Percentiles rank a stretch among this genome's conserved stretches.
phyloP scores from a whole-genome alignment of 1,139 yeast species.

The Blastobotrys indianensis region DNA sequence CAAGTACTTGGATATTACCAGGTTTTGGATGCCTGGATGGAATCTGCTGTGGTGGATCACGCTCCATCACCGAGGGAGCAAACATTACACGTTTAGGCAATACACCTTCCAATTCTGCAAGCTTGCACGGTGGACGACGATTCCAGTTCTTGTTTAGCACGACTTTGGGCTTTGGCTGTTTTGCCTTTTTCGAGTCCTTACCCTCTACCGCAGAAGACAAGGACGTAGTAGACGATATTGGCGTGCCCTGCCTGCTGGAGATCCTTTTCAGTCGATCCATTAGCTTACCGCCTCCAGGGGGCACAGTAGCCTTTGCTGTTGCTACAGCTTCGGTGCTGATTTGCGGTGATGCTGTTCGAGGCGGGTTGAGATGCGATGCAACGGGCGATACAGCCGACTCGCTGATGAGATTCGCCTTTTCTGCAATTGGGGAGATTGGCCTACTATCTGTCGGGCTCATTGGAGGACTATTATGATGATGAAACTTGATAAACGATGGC shows the following conservation, averaged over 20 bases:
- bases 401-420: no score
- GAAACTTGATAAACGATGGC: no score
- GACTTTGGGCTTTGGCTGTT: conserved; percentile 26
- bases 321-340: conserved; percentile 15
- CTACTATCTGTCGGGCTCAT: no score
- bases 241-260: conserved; percentile 13
- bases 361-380: conserved; percentile 9
- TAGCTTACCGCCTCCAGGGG: conserved; percentile 17
- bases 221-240: conserved; percentile 1
- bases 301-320: conserved; percentile 5
- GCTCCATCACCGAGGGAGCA: conserved; percentile 58
- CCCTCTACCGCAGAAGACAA: neutral
- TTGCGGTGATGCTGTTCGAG: conserved; percentile 18
- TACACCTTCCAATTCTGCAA: conserved; percentile 37
- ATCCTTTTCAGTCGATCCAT: conserved; percentile 22
- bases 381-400: neutral
- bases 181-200: neutral
- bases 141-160: conserved; percentile 46
- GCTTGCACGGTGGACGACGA: conserved; percentile 34
- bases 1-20: conserved; percentile 63
- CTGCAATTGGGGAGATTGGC: no score
- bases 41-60: conserved; percentile 92
- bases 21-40: conserved; percentile 79
- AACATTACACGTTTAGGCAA: conserved; percentile 50
- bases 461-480: no score